phyloP scores from a whole-genome alignment of 306 rosid genomes.

The cucumber (Cucumis sativus) region DNA sequence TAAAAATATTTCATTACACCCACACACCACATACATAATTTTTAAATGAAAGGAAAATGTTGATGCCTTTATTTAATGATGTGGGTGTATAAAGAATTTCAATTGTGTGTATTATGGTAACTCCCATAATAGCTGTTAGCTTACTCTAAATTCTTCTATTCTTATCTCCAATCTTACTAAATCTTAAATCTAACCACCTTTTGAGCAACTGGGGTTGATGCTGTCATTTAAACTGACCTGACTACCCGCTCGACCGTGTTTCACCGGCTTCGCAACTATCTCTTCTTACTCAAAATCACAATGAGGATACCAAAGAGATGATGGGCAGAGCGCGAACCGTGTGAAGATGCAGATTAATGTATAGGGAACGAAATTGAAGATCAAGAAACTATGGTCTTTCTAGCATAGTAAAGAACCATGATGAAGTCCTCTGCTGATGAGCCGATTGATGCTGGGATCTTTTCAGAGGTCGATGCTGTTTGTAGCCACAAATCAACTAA shows the following conservation, averaged over 20 bases:
- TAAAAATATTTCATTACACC: background rate
- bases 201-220: background rate
- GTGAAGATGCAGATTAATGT: background rate
- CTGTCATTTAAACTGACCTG: background rate
- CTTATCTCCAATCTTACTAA: background rate
- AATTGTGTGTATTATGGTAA: background rate
- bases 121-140: constrained; percentile 5
- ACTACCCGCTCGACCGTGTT: background rate
- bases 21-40: background rate
- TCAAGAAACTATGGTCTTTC: constrained; percentile 44
- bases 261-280: background rate
- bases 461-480: constrained; percentile 36
- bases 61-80: background rate
- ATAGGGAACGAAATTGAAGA: background rate
- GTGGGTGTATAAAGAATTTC: constrained; percentile 6
- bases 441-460: constrained; percentile 56
- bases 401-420: constrained; percentile 73
- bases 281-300: background rate
- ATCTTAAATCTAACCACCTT: background rate
- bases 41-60: background rate
- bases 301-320: background rate
- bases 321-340: background rate
- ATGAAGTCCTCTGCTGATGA: constrained; percentile 88
- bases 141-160: background rate
- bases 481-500: constrained; percentile 81